These are phyloP conservation scores for Calonectria pseudoturangicola DNA, from an alignment of 2,329 filamentous ascomycete genomes.

Conservation along the genomic window DNA sequence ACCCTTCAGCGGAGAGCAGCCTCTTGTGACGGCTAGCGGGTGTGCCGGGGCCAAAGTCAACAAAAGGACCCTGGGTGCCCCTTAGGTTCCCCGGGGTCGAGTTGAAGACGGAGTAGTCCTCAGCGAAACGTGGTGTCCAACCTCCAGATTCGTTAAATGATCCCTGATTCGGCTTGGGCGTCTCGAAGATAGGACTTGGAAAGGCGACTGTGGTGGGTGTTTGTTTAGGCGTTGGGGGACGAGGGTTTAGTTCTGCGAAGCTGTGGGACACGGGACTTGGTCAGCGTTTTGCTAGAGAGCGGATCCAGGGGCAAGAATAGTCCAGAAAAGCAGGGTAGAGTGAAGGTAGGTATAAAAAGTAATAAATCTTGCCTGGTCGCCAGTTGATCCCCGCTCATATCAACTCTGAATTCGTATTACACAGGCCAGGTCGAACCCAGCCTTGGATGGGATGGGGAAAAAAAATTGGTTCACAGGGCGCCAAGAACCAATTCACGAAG, in stretches of 20 bases:
- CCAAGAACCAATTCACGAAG: conserved; percentile 34
- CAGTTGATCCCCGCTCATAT: conserved; percentile 79
- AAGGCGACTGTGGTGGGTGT: conserved; percentile 73
- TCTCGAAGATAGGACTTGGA: conserved; percentile 74
- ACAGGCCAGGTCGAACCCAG: conserved; percentile 48
- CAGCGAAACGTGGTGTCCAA: conserved; percentile 78
- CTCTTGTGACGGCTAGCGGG: conserved; percentile 67
- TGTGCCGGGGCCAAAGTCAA: conserved; percentile 64
- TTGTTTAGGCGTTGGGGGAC: conserved; percentile 75
- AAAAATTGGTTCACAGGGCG: conserved; percentile 33
- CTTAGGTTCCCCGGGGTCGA: conserved; percentile 76
- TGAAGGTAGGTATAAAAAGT: conserved; percentile 25
- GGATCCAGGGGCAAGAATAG: conserved; percentile 40
- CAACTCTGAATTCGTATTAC: conserved; percentile 61
- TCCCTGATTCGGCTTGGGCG: conserved; percentile 69
- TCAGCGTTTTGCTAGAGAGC: conserved; percentile 59
- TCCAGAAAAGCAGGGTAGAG: conserved; percentile 34
- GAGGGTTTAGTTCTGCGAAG: conserved; percentile 79
- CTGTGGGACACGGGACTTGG: conserved; percentile 61
- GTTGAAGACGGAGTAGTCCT: conserved; percentile 80
- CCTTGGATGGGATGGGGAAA: conserved; percentile 33
- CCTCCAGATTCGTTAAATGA: conserved; percentile 69
- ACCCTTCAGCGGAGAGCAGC: conserved; percentile 69
- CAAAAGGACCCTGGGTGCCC: conserved; percentile 66
- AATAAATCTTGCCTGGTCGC: conserved; percentile 69